These are phyloP conservation scores for Persicaria maculosa DNA, from an alignment of 148 eudicot species.

Conservation along the genomic window DNA sequence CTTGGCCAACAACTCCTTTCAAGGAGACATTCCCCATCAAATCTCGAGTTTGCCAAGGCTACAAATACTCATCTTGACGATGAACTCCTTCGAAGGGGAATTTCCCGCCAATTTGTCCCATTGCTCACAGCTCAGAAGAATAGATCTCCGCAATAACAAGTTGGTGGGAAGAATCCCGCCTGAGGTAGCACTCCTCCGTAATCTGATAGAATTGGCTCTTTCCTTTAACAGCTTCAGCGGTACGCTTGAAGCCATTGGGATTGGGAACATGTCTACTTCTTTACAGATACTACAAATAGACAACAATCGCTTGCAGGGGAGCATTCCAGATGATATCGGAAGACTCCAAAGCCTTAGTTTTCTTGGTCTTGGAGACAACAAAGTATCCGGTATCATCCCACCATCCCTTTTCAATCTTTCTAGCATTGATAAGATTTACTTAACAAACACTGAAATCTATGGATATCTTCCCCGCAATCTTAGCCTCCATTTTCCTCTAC, in stretches of 20 bases:
- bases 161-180: not conserved
- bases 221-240: not conserved
- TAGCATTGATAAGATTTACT: not conserved
- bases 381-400: not conserved
- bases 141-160: not conserved
- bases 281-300: not conserved
- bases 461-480: constrained; percentile 20
- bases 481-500: constrained; percentile 15
- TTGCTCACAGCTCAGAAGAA: not conserved
- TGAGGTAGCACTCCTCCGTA: not conserved
- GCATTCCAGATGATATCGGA: not conserved
- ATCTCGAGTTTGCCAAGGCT: not conserved
- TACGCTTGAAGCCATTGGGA: not conserved
- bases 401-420: not conserved
- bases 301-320: not conserved
- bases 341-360: not conserved
- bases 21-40: not conserved
- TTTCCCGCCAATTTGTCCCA: not conserved
- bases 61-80: not conserved
- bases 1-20: not conserved
- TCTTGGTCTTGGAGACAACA: not conserved
- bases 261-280: not conserved
- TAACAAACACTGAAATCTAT: constrained; percentile 8
- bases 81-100: not conserved
- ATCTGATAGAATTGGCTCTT: not conserved